Percentiles rank a stretch among this genome's conserved stretches.
Evolutionary conservation across 345 rosid genomes (phyloP).

Genomic region (Barbarea vulgaris): DNA sequence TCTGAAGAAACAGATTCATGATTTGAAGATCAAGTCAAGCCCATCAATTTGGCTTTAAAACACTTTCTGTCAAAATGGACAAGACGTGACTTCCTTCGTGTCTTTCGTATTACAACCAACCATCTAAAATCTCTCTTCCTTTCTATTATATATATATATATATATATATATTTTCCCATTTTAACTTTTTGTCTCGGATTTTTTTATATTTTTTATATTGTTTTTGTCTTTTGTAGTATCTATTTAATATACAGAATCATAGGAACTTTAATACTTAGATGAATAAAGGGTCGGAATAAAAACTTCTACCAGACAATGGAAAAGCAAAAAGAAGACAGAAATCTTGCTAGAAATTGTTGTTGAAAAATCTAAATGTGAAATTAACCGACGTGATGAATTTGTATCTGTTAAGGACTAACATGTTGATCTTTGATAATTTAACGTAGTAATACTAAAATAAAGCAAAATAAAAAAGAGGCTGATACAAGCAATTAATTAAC

Average conservation of each 20-base stretch:
- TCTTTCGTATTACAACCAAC: conserved; percentile 39
- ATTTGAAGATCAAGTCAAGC: conserved; percentile 39
- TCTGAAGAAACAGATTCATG: conserved; percentile 31
- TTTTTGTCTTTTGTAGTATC: no score
- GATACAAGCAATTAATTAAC: not conserved
- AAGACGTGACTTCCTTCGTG: conserved; percentile 37
- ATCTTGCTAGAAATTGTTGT: conserved; percentile 10
- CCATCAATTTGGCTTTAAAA: conserved; percentile 40
- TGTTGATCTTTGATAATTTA: not conserved
- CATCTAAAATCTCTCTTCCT: conserved; percentile 26
- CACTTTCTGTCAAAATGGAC: conserved; percentile 40
- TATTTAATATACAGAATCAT: conserved; percentile 11
- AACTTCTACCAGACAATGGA: conserved; percentile 9
- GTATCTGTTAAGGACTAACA: not conserved
- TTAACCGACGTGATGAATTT: not conserved
- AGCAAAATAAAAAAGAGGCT: not conserved
- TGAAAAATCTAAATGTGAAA: not conserved
- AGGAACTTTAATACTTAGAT: conserved; percentile 19
- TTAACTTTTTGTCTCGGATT: conserved; percentile 22
- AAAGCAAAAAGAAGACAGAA: conserved; percentile 22
- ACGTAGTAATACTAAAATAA: not conserved
- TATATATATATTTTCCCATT: not conserved
- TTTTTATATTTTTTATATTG: not conserved
- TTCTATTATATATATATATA: not conserved
- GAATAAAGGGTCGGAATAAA: conserved; percentile 33